Percentiles rank a stretch among this genome's conserved stretches.
phyloP scores from a whole-genome alignment of 2,329 filamentous ascomycete genomes.

The Aschersonia sp. region DNA sequence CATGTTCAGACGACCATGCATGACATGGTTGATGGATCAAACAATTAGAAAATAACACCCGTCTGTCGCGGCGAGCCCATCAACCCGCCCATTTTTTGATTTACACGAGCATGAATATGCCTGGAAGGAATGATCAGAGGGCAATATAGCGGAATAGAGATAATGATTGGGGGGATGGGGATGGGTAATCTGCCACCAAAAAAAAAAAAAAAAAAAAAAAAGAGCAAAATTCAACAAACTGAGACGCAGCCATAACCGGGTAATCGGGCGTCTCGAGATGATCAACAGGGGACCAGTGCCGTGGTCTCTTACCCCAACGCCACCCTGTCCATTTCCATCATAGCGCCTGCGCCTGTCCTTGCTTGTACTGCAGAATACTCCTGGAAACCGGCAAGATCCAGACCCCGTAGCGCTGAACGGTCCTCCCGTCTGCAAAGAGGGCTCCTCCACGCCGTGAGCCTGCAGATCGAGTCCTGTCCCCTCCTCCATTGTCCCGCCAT shows the following conservation, averaged over 20 bases:
- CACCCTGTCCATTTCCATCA: background rate
- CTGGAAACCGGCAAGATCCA: too few species aligned
- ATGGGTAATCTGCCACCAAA: background rate
- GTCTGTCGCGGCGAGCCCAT: background rate
- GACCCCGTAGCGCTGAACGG: too few species aligned
- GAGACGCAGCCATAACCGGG: background rate
- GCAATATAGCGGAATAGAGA: too few species aligned
- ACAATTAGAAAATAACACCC: background rate
- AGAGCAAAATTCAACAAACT: background rate
- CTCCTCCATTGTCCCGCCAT: background rate
- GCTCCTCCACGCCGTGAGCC: background rate
- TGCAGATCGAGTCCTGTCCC: background rate
- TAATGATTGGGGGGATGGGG: too few species aligned
- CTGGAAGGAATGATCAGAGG: background rate
- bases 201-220: background rate
- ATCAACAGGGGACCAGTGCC: background rate
- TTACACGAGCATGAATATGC: background rate
- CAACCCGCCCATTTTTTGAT: too few species aligned
- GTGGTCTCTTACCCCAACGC: background rate
- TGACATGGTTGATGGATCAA: background rate
- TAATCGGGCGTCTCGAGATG: background rate
- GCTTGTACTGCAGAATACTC: background rate
- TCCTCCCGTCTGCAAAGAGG: too few species aligned
- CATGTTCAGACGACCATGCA: background rate
- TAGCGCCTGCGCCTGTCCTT: conserved; percentile 1